Conservation (phyloP, 2,329 filamentous ascomycete species). For the Blastomyces gilchristii region DNA sequence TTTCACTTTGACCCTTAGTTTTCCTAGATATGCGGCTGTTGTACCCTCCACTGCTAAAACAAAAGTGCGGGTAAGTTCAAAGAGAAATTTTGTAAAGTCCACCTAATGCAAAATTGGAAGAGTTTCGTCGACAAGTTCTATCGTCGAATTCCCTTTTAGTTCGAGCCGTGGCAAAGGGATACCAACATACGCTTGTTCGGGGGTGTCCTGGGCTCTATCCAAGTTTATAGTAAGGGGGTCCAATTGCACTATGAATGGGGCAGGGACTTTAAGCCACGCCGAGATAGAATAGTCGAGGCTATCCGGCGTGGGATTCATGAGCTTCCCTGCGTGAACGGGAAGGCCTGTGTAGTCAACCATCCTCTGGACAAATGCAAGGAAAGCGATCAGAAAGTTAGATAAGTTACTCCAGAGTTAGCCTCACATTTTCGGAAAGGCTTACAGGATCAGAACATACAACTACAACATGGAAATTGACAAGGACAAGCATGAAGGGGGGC, state of each 20-base stretch:
- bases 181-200: conserved; percentile 15
- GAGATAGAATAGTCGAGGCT: conserved; percentile 18
- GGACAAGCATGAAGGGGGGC: neutral
- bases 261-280: conserved; percentile 16
- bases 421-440: neutral
- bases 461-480: neutral
- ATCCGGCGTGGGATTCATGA: conserved; percentile 12
- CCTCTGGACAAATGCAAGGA: conserved; percentile 20
- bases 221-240: conserved; percentile 33
- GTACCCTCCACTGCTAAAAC: conserved; percentile 33
- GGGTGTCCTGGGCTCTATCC: conserved; percentile 33
- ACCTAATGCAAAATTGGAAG: conserved; percentile 31
- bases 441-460: too few relatives aligned
- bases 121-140: conserved; percentile 28
- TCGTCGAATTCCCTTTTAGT: conserved; percentile 23
- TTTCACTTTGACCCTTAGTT: conserved; percentile 29
- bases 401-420: neutral
- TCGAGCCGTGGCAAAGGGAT: conserved; percentile 14
- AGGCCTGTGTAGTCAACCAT: conserved; percentile 19
- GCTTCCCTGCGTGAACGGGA: conserved; percentile 17
- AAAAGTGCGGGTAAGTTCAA: conserved; percentile 30
- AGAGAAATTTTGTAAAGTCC: conserved; percentile 34
- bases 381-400: conserved; percentile 18
- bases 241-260: conserved; percentile 14
- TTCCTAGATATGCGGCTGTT: conserved; percentile 32